These are phyloP conservation scores for Microcos paniculata DNA, from an alignment of 345 rosid species.

Conservation along the genomic window DNA sequence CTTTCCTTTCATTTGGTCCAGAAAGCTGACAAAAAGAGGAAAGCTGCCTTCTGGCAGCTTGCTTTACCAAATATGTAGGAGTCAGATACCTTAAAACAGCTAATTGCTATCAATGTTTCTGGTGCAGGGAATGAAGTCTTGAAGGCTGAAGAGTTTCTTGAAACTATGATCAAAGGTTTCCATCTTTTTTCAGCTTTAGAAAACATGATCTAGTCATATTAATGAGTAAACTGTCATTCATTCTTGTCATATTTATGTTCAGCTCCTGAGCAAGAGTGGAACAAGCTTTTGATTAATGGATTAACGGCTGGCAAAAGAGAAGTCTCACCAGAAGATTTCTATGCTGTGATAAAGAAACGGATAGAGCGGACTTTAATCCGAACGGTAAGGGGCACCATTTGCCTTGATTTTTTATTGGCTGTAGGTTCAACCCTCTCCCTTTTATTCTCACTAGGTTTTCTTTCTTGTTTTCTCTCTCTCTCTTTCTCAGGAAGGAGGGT, in stretches of 20 bases:
- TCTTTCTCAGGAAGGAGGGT: conserved; percentile 81
- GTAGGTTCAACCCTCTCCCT: neutral
- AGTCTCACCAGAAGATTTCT: conserved; percentile 57
- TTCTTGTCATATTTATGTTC: conserved; percentile 19
- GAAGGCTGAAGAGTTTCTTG: conserved; percentile 73
- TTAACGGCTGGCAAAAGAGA: conserved; percentile 73
- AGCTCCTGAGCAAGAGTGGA: conserved; percentile 95
- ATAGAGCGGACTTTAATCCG: conserved; percentile 76
- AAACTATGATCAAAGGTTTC: conserved; percentile 74
- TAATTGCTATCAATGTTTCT: neutral
- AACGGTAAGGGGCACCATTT: conserved; percentile 49
- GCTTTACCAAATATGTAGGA: neutral
- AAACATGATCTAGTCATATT: neutral
- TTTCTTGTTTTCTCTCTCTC: neutral
- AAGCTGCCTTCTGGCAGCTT: neutral
- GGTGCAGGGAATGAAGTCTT: conserved; percentile 67
- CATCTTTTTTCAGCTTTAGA: neutral
- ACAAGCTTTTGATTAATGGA: conserved; percentile 65
- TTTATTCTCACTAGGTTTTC: neutral
- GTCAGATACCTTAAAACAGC: neutral
- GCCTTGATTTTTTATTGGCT: neutral
- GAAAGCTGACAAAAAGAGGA: neutral
- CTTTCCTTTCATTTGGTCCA: neutral
- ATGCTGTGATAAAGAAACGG: conserved; percentile 71
- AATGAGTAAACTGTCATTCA: neutral